Conservation (phyloP, 2,329 filamentous ascomycete genomes). For the Sporothrix protearum region DNA sequence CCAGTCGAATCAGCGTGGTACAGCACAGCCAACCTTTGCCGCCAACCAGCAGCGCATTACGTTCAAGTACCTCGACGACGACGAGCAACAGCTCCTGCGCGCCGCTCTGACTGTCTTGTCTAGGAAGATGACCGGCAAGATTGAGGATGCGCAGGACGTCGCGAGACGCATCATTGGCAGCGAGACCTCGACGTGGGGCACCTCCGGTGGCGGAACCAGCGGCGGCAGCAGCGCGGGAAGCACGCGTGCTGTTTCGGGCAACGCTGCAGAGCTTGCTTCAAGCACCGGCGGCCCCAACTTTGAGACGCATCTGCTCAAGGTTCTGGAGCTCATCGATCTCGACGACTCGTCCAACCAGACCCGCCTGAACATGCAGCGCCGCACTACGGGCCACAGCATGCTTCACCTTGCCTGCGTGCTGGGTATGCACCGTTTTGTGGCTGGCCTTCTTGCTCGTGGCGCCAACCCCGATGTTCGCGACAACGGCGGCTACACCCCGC, state of each 20-base stretch:
- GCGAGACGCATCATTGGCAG: slow-evolving; percentile 58
- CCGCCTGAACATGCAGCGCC: slow-evolving; percentile 60
- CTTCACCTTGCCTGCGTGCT: slow-evolving; percentile 74
- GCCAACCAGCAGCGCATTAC: slow-evolving; percentile 43
- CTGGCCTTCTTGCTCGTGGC: slow-evolving; percentile 71
- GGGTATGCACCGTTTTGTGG: slow-evolving; percentile 71
- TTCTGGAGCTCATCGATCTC: slow-evolving; percentile 74
- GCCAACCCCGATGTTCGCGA: slow-evolving; percentile 72
- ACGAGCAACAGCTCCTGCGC: slow-evolving; percentile 64
- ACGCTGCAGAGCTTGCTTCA: slow-evolving; percentile 37
- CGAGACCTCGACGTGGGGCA: slow-evolving; percentile 46
- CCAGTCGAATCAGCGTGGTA: slow-evolving; percentile 40
- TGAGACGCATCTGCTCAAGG: slow-evolving; percentile 66
- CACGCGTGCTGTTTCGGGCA: slow-evolving; percentile 37
- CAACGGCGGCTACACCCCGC: slow-evolving; percentile 73
- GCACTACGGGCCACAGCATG: slow-evolving; percentile 71
- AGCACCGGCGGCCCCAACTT: slow-evolving; percentile 45
- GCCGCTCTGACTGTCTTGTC: slow-evolving; percentile 60
- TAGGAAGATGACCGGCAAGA: slow-evolving; percentile 59
- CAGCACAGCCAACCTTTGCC: slow-evolving; percentile 34
- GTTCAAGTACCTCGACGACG: slow-evolving; percentile 74
- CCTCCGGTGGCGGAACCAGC: slow-evolving; percentile 31
- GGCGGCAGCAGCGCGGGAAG: slow-evolving; percentile 42
- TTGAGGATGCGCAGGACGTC: slow-evolving; percentile 59
- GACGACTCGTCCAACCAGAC: slow-evolving; percentile 68